These are phyloP conservation scores for Trichoderma guizhouense DNA, from an alignment of 2,329 filamentous ascomycete species.

Conservation along the genomic window DNA sequence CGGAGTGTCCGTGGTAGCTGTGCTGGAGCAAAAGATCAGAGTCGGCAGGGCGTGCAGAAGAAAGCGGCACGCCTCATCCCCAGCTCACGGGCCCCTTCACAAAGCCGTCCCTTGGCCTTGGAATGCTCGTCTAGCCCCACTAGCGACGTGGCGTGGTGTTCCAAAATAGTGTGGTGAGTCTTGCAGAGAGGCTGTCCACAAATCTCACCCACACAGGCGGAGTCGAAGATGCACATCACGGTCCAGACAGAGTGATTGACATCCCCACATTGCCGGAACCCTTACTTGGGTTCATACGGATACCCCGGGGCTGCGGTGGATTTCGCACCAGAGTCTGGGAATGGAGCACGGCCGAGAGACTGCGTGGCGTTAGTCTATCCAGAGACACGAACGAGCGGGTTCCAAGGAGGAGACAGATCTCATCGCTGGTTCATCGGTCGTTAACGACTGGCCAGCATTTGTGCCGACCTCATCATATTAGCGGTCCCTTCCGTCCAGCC, in stretches of 20 bases:
- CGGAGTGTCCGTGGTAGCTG: constrained; percentile 11
- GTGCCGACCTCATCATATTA: constrained; percentile 13
- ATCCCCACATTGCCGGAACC: constrained; percentile 12
- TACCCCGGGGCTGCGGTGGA: not conserved
- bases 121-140: constrained; percentile 10
- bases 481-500: constrained; percentile 19
- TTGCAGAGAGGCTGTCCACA: constrained; percentile 12
- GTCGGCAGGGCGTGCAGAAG: not conserved
- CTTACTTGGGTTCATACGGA: not conserved
- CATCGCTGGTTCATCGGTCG: constrained; percentile 16
- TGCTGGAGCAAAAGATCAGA: constrained; percentile 2
- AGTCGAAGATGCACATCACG: constrained; percentile 20
- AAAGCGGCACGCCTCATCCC: not conserved
- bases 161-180: constrained; percentile 12
- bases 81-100: not conserved
- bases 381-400: constrained; percentile 15
- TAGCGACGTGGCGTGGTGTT: constrained; percentile 11
- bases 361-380: constrained; percentile 10
- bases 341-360: not conserved
- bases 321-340: not conserved
- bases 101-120: constrained; percentile 15
- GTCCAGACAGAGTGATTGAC: constrained; percentile 20
- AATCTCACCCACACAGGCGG: constrained; percentile 18
- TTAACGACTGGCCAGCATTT: constrained; percentile 15
- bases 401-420: constrained; percentile 11